phyloP scores from a whole-genome alignment of 2,329 filamentous ascomycete species.

The Venturia asperata region DNA sequence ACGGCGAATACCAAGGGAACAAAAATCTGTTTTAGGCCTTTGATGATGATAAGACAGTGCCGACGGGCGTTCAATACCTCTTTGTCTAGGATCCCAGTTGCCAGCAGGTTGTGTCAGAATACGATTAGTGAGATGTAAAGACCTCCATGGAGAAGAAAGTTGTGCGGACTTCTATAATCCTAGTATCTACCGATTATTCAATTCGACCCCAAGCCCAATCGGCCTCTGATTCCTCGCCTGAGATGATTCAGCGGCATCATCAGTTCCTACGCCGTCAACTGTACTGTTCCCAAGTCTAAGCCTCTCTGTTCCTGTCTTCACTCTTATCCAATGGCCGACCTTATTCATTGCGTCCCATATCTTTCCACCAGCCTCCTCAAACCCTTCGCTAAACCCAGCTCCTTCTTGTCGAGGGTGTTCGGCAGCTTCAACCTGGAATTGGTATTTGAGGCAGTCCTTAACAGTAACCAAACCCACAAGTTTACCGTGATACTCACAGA shows the following conservation, averaged over 20 bases:
- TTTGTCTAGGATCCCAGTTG: neutral
- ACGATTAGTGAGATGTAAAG: neutral
- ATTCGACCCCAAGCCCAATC: slow-evolving; percentile 9
- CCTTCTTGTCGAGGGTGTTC: slow-evolving; percentile 62
- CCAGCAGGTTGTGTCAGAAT: neutral
- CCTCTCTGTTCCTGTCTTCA: slow-evolving; percentile 11
- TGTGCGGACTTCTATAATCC: neutral
- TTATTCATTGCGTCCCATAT: slow-evolving; percentile 47
- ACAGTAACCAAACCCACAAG: slow-evolving; percentile 84
- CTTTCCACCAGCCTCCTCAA: slow-evolving; percentile 46
- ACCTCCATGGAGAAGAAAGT: neutral
- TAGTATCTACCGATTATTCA: slow-evolving; percentile 15
- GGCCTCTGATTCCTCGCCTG: neutral
- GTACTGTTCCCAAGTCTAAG: neutral
- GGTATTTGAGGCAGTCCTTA: slow-evolving; percentile 94
- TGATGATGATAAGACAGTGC: too few species aligned
- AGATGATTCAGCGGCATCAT: neutral
- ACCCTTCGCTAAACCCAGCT: slow-evolving; percentile 33
- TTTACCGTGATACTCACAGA: slow-evolving; percentile 82
- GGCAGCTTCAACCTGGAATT: slow-evolving; percentile 88
- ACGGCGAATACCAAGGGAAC: too few species aligned
- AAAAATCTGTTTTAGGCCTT: too few species aligned
- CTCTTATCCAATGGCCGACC: slow-evolving; percentile 26
- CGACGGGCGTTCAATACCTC: too few species aligned
- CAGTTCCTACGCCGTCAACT: slow-evolving; percentile 6